Base-by-base conservation (phyloP, 805 yeast genomes). In the Candida glaebosa region DNA sequence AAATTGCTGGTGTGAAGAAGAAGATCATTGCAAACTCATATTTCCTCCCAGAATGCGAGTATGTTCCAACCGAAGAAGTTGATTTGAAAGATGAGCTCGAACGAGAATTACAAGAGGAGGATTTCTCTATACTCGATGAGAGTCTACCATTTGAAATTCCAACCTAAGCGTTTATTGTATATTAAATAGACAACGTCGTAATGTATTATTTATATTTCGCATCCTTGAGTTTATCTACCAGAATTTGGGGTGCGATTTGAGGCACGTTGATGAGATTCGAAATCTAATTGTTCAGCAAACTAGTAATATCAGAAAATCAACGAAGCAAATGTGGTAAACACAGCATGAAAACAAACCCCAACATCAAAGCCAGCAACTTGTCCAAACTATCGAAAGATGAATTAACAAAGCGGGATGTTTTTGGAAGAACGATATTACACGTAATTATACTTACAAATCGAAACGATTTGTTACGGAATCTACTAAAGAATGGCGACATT, bases 351-450 rank as follows among this genome's bases (percentile, higher is more conserved):
- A 22, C 20, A 39, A 32, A 19, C n/a, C 22, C 39, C 17, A 26
- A 14, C 24, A 30, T 18, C n/a, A 22, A 20, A 14, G 17, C 32
- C 5, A 5, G 10, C 22, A 45, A 38, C 26, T 37, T 40, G 20
- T 39, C 42, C 19, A 46, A 41, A 31, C 56, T 9, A 51, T 53
- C 10, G 50, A 62, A 60, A 39, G 52, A 60, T 19, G 73, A 73
- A 22, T 55, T 79, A 31, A 56, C 53, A 16, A 63, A 63, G 40
- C 67, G 87, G 47, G 96, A 87, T 54, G 60, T 82, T 3, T 81
- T 84, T 60, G 96, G 96, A 1, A 67, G 89, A 38, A 73, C 82
- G 0, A 56, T 82, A 3, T 57, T 83, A n/a, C 89, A 84, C 55
- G 40, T 78, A 1, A 55, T 82, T 14, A 69, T 82, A 31, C 57